Base-by-base conservation (phyloP, 768 basidiomycete species). In the Tulasnella sp. region DNA sequence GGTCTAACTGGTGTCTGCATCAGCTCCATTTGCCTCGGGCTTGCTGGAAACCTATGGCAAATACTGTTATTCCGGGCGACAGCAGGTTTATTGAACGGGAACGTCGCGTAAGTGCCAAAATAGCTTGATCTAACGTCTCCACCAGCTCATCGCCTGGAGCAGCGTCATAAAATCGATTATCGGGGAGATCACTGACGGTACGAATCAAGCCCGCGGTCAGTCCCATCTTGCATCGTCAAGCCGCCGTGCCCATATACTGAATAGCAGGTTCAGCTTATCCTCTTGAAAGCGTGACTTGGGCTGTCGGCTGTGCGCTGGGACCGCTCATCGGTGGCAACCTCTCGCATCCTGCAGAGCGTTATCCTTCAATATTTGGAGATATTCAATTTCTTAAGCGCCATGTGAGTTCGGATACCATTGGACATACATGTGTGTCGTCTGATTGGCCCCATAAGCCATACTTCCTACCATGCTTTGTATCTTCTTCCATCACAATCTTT, bases 381-480 rank as follows among this genome's bases (percentile, higher is more conserved):
- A 15, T 51, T 8, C 29, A 21, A 15, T 50, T 64, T 48, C 45
- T 61, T 4, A 19, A 26, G 5, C 29, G 26, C 34, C 43, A 61
- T 32, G 61, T 61, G 27, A 30, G 61, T 42, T 10, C 24, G 45
- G 5, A 7, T 38, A 15, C 34, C 15, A 38, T 15, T 5, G 34
- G 5, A 38, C 5, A 5, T 7, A 5, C 34, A 38, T 15, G 34
- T 38, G 7, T 7, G 34, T 15, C 34, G 34, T 15, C n/a, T 27
- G 23, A 17, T 45, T 24, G 10, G 9, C 17, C 41, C 15, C 15
- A n/a, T 17, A 27, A 62, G 61, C 66, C 67, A 1, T 85, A 85
- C 66, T 77, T 85, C 58, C 72, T 85, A 5, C 84, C 84, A 1
- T 83, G 81, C 61, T 70, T 81, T 38, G 69, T 79, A 27, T 72